phyloP scores from a whole-genome alignment of 73 alveolate species.

The Blepharisma stoltei region DNA sequence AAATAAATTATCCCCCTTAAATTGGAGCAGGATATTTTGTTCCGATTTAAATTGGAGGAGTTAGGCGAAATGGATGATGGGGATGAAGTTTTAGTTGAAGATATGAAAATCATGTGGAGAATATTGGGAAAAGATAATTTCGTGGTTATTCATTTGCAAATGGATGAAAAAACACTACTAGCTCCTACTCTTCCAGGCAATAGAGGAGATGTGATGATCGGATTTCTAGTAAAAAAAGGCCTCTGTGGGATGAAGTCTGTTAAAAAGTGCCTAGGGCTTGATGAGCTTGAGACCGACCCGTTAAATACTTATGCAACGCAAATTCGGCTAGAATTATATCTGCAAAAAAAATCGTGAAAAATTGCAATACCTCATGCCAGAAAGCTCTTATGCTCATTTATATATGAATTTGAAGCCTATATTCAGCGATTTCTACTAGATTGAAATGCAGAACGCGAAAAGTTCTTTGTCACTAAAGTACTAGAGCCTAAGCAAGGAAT shows the following conservation, averaged over 20 bases:
- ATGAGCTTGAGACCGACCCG: background rate
- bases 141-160: slow-evolving; percentile 21
- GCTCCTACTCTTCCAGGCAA: slow-evolving; percentile 7
- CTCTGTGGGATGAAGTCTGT: slow-evolving; percentile 14
- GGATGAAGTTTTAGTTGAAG: slow-evolving; percentile 1
- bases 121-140: slow-evolving; percentile 14
- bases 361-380: slow-evolving; percentile 30
- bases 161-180: background rate
- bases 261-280: slow-evolving; percentile 10
- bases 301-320: slow-evolving; percentile 18
- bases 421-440: slow-evolving; percentile 27
- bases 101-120: background rate
- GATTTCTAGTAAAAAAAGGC: slow-evolving; percentile 21
- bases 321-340: background rate
- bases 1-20: too few relatives aligned
- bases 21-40: too few relatives aligned
- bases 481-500: background rate
- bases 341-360: slow-evolving; percentile 16
- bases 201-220: background rate
- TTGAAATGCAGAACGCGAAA: slow-evolving; percentile 52
- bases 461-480: background rate
- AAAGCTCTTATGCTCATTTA: slow-evolving; percentile 44
- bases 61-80: slow-evolving; percentile 14
- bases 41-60: too few relatives aligned
- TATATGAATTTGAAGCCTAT: slow-evolving; percentile 46